These are phyloP conservation scores for Tricholomella constricta DNA, from an alignment of 768 basidiomycete genomes.

Conservation along the genomic window DNA sequence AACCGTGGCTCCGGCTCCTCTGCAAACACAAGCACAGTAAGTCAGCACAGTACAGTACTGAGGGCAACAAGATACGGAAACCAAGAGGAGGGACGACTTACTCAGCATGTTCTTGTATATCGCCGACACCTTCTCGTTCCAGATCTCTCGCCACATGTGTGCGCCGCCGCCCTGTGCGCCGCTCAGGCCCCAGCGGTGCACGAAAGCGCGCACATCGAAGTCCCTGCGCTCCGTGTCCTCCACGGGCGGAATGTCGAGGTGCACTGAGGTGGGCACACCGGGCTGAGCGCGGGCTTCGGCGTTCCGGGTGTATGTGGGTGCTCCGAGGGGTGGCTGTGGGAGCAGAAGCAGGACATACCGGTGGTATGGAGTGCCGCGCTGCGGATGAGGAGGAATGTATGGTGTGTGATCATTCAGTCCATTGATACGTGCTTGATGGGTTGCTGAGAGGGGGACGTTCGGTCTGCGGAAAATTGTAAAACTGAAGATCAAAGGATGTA, in stretches of 20 bases:
- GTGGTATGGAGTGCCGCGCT: constrained; percentile 86
- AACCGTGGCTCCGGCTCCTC: constrained; percentile 55
- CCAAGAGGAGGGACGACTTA: constrained; percentile 41
- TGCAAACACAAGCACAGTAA: constrained; percentile 19
- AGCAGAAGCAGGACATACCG: constrained; percentile 82
- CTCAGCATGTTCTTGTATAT: constrained; percentile 71
- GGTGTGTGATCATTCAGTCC: constrained; percentile 58
- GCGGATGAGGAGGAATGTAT: constrained; percentile 92
- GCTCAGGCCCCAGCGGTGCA: constrained; percentile 53
- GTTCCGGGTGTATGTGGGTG: constrained; percentile 34
- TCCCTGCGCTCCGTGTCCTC: constrained; percentile 48
- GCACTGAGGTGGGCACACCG: constrained; percentile 34
- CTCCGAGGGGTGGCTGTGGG: constrained; percentile 56
- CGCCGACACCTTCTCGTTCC: constrained; percentile 62
- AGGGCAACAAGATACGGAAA: constrained; percentile 10
- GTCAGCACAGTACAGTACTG: constrained; percentile 11
- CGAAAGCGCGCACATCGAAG: constrained; percentile 71
- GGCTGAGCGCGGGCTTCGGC: constrained; percentile 32
- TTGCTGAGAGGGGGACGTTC: constrained; percentile 76
- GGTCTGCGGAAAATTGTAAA: constrained; percentile 49
- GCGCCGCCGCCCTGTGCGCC: constrained; percentile 64
- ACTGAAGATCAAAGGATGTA: constrained; percentile 9
- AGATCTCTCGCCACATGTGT: constrained; percentile 83
- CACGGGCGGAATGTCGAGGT: constrained; percentile 50
- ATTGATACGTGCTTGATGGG: constrained; percentile 41